These are phyloP conservation scores for Aspergillus nanangensis DNA, from an alignment of 495 filamentous ascomycete genomes.

Conservation along the genomic window DNA sequence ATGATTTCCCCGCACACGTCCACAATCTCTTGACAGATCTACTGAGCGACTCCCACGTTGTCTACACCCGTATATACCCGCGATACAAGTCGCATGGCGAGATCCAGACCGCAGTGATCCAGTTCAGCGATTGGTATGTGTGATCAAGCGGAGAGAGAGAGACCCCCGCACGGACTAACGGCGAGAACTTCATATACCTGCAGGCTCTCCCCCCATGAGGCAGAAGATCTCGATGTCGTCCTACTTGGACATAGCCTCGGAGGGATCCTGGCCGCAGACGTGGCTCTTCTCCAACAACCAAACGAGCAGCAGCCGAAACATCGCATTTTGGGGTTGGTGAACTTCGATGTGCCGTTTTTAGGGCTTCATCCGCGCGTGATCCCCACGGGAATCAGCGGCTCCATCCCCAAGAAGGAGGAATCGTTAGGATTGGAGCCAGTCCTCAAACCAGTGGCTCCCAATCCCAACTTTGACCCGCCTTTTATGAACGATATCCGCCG, in stretches of 20 bases:
- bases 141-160: too few relatives aligned
- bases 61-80: constrained; percentile 91
- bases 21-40: constrained; percentile 70
- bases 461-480: constrained; percentile 54
- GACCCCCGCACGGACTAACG: too few relatives aligned
- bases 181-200: not conserved
- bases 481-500: constrained; percentile 69
- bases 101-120: constrained; percentile 67
- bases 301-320: constrained; percentile 42
- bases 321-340: constrained; percentile 76
- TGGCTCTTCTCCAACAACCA: constrained; percentile 54
- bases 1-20: constrained; percentile 81
- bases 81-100: constrained; percentile 78
- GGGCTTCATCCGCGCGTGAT: constrained; percentile 89
- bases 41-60: constrained; percentile 65
- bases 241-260: constrained; percentile 90
- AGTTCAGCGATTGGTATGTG: constrained; percentile 74
- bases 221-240: constrained; percentile 69
- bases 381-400: constrained; percentile 66
- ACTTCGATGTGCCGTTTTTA: constrained; percentile 81
- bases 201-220: constrained; percentile 75
- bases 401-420: constrained; percentile 30
- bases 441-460: constrained; percentile 1
- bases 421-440: not conserved
- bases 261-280: constrained; percentile 76